Conservation (phyloP, 495 filamentous ascomycete species). For the Neohortaea acidophila region DNA sequence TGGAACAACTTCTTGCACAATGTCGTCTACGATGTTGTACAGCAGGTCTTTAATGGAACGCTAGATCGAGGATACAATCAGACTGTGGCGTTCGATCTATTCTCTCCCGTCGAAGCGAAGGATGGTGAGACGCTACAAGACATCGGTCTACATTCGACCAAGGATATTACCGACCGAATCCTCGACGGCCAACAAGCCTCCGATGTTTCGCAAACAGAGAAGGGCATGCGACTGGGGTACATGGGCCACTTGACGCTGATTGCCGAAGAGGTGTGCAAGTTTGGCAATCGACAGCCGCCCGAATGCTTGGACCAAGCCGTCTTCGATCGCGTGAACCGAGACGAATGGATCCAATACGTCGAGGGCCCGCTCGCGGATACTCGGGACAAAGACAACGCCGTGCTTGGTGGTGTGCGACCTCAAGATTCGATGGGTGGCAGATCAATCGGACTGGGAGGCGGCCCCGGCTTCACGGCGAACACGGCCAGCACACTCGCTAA, state of each 20-base stretch:
- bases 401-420: slow-evolving; percentile 89
- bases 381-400: slow-evolving; percentile 89
- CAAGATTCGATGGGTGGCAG: slow-evolving; percentile 52
- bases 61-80: slow-evolving; percentile 95
- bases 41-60: slow-evolving; percentile 97
- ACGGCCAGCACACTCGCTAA: slow-evolving; percentile 45
- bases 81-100: slow-evolving; percentile 52
- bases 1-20: slow-evolving; percentile 99
- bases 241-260: slow-evolving; percentile 98
- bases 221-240: slow-evolving; percentile 85
- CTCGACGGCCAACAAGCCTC: slow-evolving; percentile 77
- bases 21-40: slow-evolving; percentile 96
- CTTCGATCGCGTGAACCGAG: slow-evolving; percentile 71
- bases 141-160: slow-evolving; percentile 71
- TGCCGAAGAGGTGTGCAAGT: slow-evolving; percentile 97
- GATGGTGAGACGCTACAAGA: neutral
- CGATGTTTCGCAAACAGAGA: slow-evolving; percentile 64
- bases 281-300: slow-evolving; percentile 82
- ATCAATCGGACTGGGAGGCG: slow-evolving; percentile 41
- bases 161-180: slow-evolving; percentile 78
- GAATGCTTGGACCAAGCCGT: slow-evolving; percentile 74
- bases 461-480: slow-evolving; percentile 29
- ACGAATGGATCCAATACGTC: slow-evolving; percentile 88
- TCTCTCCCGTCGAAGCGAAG: slow-evolving; percentile 2
- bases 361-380: slow-evolving; percentile 89